Evolutionary conservation across 345 rosid species (phyloP), one percentile per base, ranked within the genome.

Genomic region (Arabis hirsuta): DNA sequence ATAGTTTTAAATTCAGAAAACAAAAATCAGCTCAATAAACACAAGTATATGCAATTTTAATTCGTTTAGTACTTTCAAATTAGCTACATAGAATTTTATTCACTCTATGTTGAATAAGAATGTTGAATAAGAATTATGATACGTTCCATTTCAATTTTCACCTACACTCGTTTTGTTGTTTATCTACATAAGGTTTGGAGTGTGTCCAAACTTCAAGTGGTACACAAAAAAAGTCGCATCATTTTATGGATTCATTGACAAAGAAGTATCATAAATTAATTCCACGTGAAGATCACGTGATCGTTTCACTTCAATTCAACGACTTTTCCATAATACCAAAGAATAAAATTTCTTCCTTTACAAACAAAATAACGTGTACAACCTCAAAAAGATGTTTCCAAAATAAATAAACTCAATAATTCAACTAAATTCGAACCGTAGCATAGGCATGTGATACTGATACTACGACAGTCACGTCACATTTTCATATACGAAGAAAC

Each of bases 381-480:
- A 73, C 77, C 77, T 67, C 73, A 58, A 61, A 59, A 53, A 2
- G 12, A 62, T 52, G 56, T 67, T 60, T 20, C 41, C n/a, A 9
- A 46, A 73, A 32, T 64, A 38, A 46, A 36, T 27, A 22, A 73
- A 39, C 60, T 48, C 55, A 73, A 73, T 73, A 13, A 59, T 55
- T 12, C 27, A 42, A 65, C n/a, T 42, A 41, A 51, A 41, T 63
- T 55, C 63, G 47, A 55, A 64, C 51, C 71, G 3, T 64, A 64
- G 58, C 57, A 53, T 65, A 73, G 29, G 63, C 65, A 67, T 74
- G 73, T 74, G 78, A 67, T 67, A 59, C 73, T 74, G 62, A 29
- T 60, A 52, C 68, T 74, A 74, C 68, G 16, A 74, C 73, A 43
- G 68, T 74, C 78, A 59, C 73, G 68, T 74, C 78, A 67, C 68